Evolutionary conservation across 805 yeast genomes (phyloP), one percentile per base, ranked within the genome.

Genomic region (Blastobotrys chiropterorum): DNA sequence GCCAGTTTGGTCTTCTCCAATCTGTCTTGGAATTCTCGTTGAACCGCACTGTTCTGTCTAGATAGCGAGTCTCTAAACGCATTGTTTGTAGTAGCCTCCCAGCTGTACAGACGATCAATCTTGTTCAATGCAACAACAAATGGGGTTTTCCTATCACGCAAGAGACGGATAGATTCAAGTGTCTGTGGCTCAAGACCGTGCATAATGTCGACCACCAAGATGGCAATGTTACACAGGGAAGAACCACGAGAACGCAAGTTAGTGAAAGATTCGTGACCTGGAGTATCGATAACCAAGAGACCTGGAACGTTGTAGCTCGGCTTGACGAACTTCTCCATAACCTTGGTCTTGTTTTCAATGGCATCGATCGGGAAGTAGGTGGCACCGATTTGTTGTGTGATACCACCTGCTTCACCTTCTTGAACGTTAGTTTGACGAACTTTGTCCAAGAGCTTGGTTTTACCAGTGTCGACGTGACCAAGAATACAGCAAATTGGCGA

Each of bases 361-460:
- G 97, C 90, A 30, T 86, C 95, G 60, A 94, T 90, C 56, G 99
- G 99, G 88, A 94, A 94, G 70, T 94, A 94, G 19, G 99, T 94
- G 52, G 99, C 99, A 81, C 99, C 99, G 67, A 94, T 94, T 74
- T 94, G 99, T 79, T 94, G 99, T 59, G 99, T 94, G 70, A 94
- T 94, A 77, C 99, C 99, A 77, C 99, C 99, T 51, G 99, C 99
- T 76, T 94, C 99, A 67, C 99, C 99, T 70, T 97, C 99, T 76
- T 94, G 99, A 56, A 94, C 99, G 67, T 94, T 94, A 42, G 98
- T 94, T 76, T 92, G 97, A 76, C 99, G 92, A 62, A 94, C 84
- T 72, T 94, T 94, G 69, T 94, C 99, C 69, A 94, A 78, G 59
- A 94, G 80, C 70, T 94, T 94, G 60, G 99, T 94, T 73, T 94